These are phyloP conservation scores for Poa annua DNA, from an alignment of 176 grass and related monocot species.

Conservation along the genomic window DNA sequence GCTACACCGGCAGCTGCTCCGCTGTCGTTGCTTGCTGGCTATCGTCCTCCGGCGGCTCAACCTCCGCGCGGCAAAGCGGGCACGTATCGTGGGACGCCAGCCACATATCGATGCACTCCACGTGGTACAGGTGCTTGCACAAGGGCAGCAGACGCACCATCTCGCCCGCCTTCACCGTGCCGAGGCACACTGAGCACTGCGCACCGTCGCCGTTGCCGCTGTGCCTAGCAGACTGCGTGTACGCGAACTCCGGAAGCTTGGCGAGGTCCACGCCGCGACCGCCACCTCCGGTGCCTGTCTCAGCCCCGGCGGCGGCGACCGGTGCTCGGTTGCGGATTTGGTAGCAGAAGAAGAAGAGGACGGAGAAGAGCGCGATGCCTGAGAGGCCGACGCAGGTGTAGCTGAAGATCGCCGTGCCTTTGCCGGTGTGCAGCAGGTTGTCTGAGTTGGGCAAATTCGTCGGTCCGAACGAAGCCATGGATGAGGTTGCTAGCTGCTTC, in stretches of 20 bases:
- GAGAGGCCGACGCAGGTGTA: constrained; percentile 49
- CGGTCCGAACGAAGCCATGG: constrained; percentile 28
- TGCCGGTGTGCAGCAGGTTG: no score
- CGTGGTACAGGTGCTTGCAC: constrained; percentile 57
- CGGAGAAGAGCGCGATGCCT: constrained; percentile 20
- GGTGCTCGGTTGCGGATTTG: constrained; percentile 31
- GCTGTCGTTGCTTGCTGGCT: neutral
- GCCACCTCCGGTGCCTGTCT: neutral
- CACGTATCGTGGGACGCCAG: constrained; percentile 47
- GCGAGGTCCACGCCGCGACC: constrained; percentile 29
- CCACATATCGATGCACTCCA: constrained; percentile 64
- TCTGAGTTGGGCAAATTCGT: neutral
- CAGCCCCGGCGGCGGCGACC: neutral
- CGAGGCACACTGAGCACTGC: constrained; percentile 56
- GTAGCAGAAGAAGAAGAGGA: constrained; percentile 41
- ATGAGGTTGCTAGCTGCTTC: neutral
- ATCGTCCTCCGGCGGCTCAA: neutral
- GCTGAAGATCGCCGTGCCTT: constrained; percentile 44
- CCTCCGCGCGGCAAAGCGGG: constrained; percentile 45
- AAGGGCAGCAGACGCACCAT: constrained; percentile 47
- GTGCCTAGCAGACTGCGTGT: constrained; percentile 32
- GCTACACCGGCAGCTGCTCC: constrained; percentile 35
- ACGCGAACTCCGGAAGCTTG: constrained; percentile 46
- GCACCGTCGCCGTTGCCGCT: neutral
- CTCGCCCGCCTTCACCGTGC: constrained; percentile 36